Conservation (phyloP, 371 early-diverging fungal genomes). For the Conidiobolus incongruus region DNA sequence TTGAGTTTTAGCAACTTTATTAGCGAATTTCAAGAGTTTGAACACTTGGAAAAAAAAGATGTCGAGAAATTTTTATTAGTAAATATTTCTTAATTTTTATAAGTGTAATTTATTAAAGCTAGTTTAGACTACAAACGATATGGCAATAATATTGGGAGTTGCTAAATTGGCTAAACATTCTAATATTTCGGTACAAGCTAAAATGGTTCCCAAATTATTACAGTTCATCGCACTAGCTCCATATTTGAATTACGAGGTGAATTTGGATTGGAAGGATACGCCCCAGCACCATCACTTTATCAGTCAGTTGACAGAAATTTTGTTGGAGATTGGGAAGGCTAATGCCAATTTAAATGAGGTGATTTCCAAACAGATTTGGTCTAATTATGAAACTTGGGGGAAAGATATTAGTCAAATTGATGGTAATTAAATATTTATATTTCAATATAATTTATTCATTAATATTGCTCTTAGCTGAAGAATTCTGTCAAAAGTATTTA, state of each 20-base stretch:
- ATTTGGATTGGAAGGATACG: not conserved
- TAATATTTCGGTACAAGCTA: not conserved
- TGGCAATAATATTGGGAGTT: not conserved
- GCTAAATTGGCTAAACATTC: not conserved
- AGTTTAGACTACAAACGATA: constrained; percentile 1
- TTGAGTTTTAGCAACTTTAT: not conserved
- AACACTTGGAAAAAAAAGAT: not conserved
- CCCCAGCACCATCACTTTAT: not conserved
- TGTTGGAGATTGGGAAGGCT: not conserved
- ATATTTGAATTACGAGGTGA: constrained; percentile 1
- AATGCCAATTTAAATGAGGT: not conserved
- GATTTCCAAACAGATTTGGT: constrained; percentile 1
- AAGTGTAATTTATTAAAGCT: not conserved
- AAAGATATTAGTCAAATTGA: not conserved
- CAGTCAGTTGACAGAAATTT: not conserved
- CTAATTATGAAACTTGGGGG: constrained; percentile 1
- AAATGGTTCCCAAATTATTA: not conserved
- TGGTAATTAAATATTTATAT: not conserved
- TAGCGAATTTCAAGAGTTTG: not conserved
- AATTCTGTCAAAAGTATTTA: not conserved
- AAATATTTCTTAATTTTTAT: not conserved
- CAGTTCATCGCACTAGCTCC: not conserved
- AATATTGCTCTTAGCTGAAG: not conserved
- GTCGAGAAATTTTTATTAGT: not conserved
- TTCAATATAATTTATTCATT: not conserved